Conservation (phyloP, 176 grass and related monocot genomes). For the Secale cereale region DNA sequence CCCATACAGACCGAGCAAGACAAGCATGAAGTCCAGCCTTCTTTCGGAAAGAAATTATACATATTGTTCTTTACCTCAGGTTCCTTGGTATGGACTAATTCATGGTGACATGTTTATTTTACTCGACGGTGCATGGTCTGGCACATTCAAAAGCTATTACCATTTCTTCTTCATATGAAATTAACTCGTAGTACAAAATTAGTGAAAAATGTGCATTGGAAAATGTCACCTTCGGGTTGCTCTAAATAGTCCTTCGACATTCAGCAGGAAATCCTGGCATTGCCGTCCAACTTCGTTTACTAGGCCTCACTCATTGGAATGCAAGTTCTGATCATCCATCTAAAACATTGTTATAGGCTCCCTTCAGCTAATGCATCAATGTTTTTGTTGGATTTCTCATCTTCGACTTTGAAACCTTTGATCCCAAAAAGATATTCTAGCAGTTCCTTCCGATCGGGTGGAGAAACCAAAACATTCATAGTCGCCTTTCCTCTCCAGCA, state of each 20-base stretch:
- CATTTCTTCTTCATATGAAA: background rate
- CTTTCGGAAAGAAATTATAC: too few relatives aligned
- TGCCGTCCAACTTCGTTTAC: background rate
- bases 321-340: background rate
- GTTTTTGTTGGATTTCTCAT: background rate
- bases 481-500: constrained; percentile 96
- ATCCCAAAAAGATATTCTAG: constrained; percentile 50
- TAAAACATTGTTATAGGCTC: background rate
- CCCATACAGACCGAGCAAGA: too few relatives aligned
- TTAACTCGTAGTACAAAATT: background rate
- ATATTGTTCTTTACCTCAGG: too few relatives aligned
- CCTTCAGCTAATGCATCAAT: background rate
- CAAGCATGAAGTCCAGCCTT: too few relatives aligned
- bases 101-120: background rate
- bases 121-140: too few relatives aligned
- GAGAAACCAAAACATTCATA: constrained; percentile 83
- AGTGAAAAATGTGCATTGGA: background rate
- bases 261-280: background rate
- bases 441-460: constrained; percentile 66
- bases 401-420: background rate
- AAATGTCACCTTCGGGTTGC: background rate
- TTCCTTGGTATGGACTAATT: background rate
- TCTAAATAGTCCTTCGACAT: background rate
- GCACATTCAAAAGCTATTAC: too few relatives aligned
- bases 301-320: background rate